Evolutionary conservation across 192 early-diverging fungal species (phyloP).

Genomic region (Lobosporangium transversale): DNA sequence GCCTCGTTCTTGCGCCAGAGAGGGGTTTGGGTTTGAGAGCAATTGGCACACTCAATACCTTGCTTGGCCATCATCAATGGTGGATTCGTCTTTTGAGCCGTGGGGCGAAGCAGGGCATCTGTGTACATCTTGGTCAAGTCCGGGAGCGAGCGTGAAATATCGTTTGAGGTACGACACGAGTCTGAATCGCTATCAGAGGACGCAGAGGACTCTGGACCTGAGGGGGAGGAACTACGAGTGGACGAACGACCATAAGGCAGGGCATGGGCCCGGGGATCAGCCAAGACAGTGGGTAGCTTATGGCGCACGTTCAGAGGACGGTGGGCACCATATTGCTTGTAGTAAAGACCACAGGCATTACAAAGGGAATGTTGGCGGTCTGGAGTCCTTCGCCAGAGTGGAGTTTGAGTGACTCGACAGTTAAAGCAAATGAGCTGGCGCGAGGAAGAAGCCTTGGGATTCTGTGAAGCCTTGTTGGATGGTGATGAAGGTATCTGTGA

Average conservation of each 20-base stretch:
- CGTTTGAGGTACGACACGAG: neutral
- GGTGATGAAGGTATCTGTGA: neutral
- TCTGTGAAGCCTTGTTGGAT: too few species aligned
- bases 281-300: slow-evolving; percentile 51
- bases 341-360: slow-evolving; percentile 82
- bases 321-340: slow-evolving; percentile 68
- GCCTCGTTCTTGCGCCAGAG: slow-evolving; percentile 82
- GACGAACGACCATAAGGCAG: slow-evolving; percentile 37
- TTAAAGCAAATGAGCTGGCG: slow-evolving; percentile 73
- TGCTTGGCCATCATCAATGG: slow-evolving; percentile 51
- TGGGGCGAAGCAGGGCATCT: slow-evolving; percentile 26
- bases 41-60: slow-evolving; percentile 70
- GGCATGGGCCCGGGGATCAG: slow-evolving; percentile 15
- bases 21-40: slow-evolving; percentile 77
- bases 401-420: slow-evolving; percentile 79
- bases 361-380: slow-evolving; percentile 81
- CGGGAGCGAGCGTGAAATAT: slow-evolving; percentile 24
- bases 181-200: slow-evolving; percentile 46
- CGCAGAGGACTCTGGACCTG: slow-evolving; percentile 15
- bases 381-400: slow-evolving; percentile 81
- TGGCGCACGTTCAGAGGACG: slow-evolving; percentile 65
- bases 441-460: slow-evolving; percentile 37
- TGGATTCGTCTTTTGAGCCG: slow-evolving; percentile 29
- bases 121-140: slow-evolving; percentile 51
- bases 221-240: slow-evolving; percentile 22